Conservation (phyloP, 2,329 filamentous ascomycete species). For the Trichoderma hamatum region DNA sequence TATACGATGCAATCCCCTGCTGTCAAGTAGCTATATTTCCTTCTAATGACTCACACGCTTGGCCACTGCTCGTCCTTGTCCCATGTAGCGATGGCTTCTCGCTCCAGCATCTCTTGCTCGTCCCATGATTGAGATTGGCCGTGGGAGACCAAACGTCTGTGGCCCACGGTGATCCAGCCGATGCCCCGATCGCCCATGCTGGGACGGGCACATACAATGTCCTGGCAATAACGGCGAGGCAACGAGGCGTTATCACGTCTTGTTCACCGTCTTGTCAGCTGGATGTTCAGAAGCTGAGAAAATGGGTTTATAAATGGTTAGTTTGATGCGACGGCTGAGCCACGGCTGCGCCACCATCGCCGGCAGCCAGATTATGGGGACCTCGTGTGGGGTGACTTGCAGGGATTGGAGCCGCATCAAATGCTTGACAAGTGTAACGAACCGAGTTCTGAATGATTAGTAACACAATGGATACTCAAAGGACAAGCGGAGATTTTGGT, state of each 20-base stretch:
- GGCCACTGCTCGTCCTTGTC: conserved; percentile 41
- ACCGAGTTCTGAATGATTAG: neutral
- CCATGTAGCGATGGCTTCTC: conserved; percentile 39
- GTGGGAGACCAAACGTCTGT: conserved; percentile 32
- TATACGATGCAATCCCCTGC: neutral
- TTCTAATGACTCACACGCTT: conserved; percentile 36
- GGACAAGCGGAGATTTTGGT: neutral
- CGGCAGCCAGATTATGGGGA: neutral
- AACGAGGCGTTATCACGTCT: neutral
- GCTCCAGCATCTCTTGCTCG: conserved; percentile 39
- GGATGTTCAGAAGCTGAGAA: neutral
- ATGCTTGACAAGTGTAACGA: neutral
- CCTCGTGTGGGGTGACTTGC: neutral
- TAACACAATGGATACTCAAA: neutral
- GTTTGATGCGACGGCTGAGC: conserved; percentile 7
- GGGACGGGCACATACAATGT: neutral
- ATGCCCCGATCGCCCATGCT: conserved; percentile 38
- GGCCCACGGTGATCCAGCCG: conserved; percentile 42
- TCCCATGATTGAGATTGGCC: conserved; percentile 32
- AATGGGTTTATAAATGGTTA: neutral
- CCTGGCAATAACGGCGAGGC: neutral
- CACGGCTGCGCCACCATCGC: conserved; percentile 15
- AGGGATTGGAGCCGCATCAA: neutral
- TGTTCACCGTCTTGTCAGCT: neutral
- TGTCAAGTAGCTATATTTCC: neutral